Evolutionary conservation across 1,284 basidiomycete species (phyloP), one percentile per base, ranked within the genome.

Genomic region (Tylopilus orsonianus): DNA sequence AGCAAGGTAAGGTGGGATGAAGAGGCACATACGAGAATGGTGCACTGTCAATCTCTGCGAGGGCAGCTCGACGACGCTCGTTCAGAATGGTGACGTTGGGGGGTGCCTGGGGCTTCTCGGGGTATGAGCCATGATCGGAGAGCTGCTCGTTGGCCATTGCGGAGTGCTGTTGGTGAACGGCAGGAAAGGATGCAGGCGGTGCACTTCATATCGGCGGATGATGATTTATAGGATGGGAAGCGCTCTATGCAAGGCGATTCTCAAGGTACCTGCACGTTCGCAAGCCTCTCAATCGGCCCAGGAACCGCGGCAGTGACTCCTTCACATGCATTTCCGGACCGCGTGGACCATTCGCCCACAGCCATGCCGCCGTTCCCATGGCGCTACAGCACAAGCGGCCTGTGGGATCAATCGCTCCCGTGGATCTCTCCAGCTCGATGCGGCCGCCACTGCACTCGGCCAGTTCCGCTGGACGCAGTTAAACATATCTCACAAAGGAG

Each of bases 31-130:
- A 83, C 73, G 80, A 82, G 64, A 90, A 88, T 49, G 76, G 75
- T 46, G 87, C 87, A 59, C 87, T 83, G 65, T 90, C 87, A 48
- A 90, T 78, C 63, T 89, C 85, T 26, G 82, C 78, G 38, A 90
- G 74, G 30, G 87, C 87, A 30, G 81, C 83, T n/a, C 82, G 74
- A 56, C 87, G 78, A 41, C 77, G 75, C 64, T 77, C 74, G 53
- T 81, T 65, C 24, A 65, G 65, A 2, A 52, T 33, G 36, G 42
- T 6, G 23, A 49, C 2, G 20, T 56, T 48, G 12, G 30, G 0
- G 22, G 13, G 38, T 1, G 4, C 13, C 2, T 39, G 48, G 8
- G 26, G n/a, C 48, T 69, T 65, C 18, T 66, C 67, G 4, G 50
- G 42, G 32, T 60, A 68, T 4, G 64, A 69, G 6, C 14, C 67